Conservation (phyloP, 2,329 filamentous ascomycete species). For the Hypoxylon sp. region DNA sequence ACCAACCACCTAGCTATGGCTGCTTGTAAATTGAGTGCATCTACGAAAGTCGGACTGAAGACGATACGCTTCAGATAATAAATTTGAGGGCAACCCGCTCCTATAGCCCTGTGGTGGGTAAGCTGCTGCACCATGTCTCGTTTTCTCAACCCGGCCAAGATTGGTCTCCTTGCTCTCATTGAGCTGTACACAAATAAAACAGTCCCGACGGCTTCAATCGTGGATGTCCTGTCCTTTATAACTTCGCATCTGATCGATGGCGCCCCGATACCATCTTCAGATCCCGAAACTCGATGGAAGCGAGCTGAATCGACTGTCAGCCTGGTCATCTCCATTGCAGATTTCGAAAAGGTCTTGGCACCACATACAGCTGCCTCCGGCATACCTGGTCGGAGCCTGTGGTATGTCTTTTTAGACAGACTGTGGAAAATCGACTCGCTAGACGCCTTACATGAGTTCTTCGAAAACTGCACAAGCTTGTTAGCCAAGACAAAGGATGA, state of each 20-base stretch:
- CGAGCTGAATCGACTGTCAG: slow-evolving; percentile 66
- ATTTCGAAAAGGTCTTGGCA: slow-evolving; percentile 72
- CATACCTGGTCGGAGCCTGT: slow-evolving; percentile 84
- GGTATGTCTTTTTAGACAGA: slow-evolving; percentile 85
- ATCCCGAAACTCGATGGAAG: slow-evolving; percentile 60
- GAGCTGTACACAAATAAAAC: slow-evolving; percentile 83
- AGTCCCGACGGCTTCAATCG: slow-evolving; percentile 77
- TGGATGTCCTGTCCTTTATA: slow-evolving; percentile 84
- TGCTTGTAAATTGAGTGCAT: slow-evolving; percentile 10
- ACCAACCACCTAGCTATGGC: slow-evolving; percentile 33
- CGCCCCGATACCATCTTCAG: slow-evolving; percentile 53
- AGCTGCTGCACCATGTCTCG: slow-evolving; percentile 72
- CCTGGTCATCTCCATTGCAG: slow-evolving; percentile 68
- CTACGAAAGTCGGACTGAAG: slow-evolving; percentile 13
- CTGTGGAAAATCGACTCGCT: slow-evolving; percentile 89
- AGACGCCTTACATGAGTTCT: slow-evolving; percentile 84
- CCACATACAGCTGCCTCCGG: slow-evolving; percentile 67
- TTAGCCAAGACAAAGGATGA: slow-evolving; percentile 76
- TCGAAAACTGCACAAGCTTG: slow-evolving; percentile 71
- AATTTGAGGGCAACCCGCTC: neutral
- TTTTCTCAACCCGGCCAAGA: slow-evolving; percentile 89
- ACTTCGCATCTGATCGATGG: slow-evolving; percentile 76
- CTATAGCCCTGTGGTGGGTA: neutral
- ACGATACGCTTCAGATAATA: slow-evolving; percentile 15
- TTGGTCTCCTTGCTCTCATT: slow-evolving; percentile 84